Evolutionary conservation across 768 basidiomycete genomes (phyloP).

Genomic region (Leccinellum rugosiceps): DNA sequence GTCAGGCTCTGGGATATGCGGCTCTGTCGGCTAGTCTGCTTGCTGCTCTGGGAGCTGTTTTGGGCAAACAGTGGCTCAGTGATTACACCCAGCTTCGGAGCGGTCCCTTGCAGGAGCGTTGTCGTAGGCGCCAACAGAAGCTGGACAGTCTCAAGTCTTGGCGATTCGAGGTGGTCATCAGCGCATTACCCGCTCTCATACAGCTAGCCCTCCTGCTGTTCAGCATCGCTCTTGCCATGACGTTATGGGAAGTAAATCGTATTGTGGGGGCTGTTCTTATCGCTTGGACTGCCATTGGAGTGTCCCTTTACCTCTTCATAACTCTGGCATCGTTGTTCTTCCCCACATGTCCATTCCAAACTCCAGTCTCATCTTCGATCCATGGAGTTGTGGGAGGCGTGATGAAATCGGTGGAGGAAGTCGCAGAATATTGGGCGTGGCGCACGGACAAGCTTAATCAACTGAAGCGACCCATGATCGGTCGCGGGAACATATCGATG

Average conservation of each 20-base stretch:
- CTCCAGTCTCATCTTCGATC: conserved; percentile 13
- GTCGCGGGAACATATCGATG: neutral
- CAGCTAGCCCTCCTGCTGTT: conserved; percentile 23
- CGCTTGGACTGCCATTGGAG: conserved; percentile 7
- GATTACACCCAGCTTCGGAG: conserved; percentile 9
- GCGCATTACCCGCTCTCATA: too few relatives aligned
- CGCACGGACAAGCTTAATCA: neutral
- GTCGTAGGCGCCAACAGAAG: conserved; percentile 17
- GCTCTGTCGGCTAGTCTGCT: conserved; percentile 20
- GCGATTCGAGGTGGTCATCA: too few relatives aligned
- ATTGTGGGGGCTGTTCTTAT: conserved; percentile 11
- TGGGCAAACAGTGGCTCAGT: too few relatives aligned
- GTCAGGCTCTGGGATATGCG: conserved; percentile 19
- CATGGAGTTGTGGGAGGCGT: neutral
- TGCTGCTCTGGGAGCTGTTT: conserved; percentile 21
- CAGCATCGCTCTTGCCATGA: conserved; percentile 11
- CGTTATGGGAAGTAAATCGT: conserved; percentile 13
- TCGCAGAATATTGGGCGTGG: conserved; percentile 6
- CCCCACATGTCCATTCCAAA: conserved; percentile 18
- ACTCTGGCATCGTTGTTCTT: conserved; percentile 13
- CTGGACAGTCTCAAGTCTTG: conserved; percentile 16
- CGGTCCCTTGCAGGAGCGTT: conserved; percentile 13
- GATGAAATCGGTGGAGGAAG: neutral
- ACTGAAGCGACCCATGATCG: neutral
- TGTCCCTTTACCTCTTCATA: conserved; percentile 15